phyloP scores from a whole-genome alignment of 202 grass and related monocot genomes.

The Zoysia matrella region DNA sequence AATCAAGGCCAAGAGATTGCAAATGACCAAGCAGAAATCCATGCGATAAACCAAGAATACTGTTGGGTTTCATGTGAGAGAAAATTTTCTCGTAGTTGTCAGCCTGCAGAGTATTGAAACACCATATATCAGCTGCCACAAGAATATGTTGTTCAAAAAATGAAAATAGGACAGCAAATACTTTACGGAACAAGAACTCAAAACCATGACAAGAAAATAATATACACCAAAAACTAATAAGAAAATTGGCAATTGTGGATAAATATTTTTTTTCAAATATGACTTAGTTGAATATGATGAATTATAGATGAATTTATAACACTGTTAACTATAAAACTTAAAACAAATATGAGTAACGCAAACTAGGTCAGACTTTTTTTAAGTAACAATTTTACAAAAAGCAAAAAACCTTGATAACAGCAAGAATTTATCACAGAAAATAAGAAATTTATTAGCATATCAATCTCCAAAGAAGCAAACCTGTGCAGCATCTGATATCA shows the following conservation, averaged over 20 bases:
- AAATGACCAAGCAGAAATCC: slow-evolving; percentile 93
- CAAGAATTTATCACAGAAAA: background rate
- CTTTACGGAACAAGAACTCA: background rate
- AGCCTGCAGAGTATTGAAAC: slow-evolving; percentile 50
- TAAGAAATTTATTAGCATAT: background rate
- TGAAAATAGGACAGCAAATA: slow-evolving; percentile 10
- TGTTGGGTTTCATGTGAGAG: slow-evolving; percentile 93
- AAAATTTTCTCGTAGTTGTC: slow-evolving; percentile 98
- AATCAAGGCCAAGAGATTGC: slow-evolving; percentile 82
- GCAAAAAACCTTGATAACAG: background rate
- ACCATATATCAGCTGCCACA: background rate
- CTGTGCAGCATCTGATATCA: slow-evolving; percentile 94
- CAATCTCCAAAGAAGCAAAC: slow-evolving; percentile 48
- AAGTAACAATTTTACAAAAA: background rate
- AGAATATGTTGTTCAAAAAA: background rate
- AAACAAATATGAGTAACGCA: background rate
- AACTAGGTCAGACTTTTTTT: background rate
- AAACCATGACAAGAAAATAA: background rate
- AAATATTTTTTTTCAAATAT: background rate
- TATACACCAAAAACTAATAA: background rate
- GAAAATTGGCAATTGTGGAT: background rate
- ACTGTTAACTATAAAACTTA: background rate
- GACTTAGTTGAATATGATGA: background rate
- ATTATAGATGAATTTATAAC: background rate
- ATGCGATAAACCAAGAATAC: slow-evolving; percentile 84